These are phyloP conservation scores for Cyclanthera cordifolia DNA, from an alignment of 306 rosid genomes.

Conservation along the genomic window DNA sequence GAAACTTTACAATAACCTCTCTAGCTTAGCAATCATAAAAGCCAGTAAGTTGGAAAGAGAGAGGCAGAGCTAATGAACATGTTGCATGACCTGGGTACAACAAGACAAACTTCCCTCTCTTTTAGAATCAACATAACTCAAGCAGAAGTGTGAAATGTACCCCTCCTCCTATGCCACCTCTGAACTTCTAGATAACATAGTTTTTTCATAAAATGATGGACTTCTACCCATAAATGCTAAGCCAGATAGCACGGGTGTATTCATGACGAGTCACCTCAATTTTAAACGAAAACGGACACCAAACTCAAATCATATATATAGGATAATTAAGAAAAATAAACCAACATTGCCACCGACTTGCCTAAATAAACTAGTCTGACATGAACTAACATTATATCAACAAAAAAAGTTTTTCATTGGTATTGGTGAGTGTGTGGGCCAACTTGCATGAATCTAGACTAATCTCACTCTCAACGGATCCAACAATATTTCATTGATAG, in stretches of 20 bases:
- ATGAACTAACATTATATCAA: background rate
- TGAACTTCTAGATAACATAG: background rate
- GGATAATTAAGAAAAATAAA: background rate
- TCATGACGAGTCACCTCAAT: background rate
- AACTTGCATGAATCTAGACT: too few species aligned
- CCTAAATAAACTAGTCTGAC: background rate
- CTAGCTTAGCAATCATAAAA: background rate
- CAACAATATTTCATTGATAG: too few species aligned
- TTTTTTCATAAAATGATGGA: background rate
- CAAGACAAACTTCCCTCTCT: background rate
- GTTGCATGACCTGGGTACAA: background rate
- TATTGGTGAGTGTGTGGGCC: too few species aligned
- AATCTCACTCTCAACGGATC: too few species aligned
- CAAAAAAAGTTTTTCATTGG: background rate
- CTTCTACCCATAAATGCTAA: background rate
- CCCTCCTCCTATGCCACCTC: background rate
- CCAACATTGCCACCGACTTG: background rate
- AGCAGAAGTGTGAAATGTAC: background rate
- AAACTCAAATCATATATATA: background rate
- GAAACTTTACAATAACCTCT: background rate
- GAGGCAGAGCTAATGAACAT: background rate
- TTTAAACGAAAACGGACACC: background rate
- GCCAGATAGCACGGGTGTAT: background rate
- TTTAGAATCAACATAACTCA: background rate
- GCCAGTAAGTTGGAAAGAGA: background rate